Conservation (phyloP, 169 alveolate genomes). For the Neospora caninum region DNA sequence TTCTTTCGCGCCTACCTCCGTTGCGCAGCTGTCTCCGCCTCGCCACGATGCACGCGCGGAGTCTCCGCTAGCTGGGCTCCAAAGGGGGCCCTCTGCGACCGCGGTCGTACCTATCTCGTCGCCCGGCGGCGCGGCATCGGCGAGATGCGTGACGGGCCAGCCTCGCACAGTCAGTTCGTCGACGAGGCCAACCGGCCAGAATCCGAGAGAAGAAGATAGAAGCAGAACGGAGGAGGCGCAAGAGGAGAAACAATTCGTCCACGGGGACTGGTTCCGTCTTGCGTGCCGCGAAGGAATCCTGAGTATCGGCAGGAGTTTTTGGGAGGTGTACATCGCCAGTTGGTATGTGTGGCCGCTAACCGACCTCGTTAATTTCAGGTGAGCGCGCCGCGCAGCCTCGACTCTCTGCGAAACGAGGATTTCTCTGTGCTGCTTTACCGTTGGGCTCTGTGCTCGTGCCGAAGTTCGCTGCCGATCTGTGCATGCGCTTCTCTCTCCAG, state of each 20-base stretch:
- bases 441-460: too few species aligned
- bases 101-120: background rate
- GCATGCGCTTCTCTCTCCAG: too few species aligned
- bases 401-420: too few species aligned
- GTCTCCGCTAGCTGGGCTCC: background rate
- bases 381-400: background rate
- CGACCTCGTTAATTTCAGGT: background rate
- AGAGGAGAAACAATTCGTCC: background rate
- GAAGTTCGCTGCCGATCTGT: too few species aligned
- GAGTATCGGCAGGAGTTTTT: background rate
- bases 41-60: background rate
- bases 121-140: too few species aligned
- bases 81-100: background rate
- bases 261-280: background rate
- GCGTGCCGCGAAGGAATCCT: background rate
- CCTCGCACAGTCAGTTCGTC: too few species aligned
- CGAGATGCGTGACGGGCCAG: too few species aligned
- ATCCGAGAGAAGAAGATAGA: background rate
- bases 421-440: too few species aligned
- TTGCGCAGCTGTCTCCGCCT: too few species aligned
- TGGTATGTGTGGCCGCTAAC: background rate
- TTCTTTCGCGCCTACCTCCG: background rate
- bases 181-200: background rate
- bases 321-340: background rate
- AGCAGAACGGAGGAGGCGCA: background rate